Evolutionary conservation across 1,284 basidiomycete genomes (phyloP), one percentile per base, ranked within the genome.

Genomic region (Moniliella sp.): DNA sequence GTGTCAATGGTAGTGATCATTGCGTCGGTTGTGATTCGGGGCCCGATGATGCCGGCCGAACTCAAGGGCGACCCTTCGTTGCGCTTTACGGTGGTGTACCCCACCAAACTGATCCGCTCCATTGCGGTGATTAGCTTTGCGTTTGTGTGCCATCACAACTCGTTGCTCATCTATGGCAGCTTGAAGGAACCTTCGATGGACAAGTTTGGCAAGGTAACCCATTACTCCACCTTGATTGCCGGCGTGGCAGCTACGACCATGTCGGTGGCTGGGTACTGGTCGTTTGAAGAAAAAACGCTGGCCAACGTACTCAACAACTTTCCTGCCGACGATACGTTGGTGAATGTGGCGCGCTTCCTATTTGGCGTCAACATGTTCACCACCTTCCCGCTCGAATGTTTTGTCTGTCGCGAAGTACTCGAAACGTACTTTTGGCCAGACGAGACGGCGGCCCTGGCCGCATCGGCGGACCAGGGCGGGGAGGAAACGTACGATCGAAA

Each of bases 291-390:
- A 61, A 82, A 76, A 64, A 93, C 86, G 0, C 73, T 78, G 45
- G 63, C 62, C 37, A 57, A 57, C 18, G 43, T 57, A n/a, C n/a
- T n/a, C n/a, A 58, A 58, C 42, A 58, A 58, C 39, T 58, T 58
- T 23, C 55, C 55, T 2, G 34, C 50, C 18, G 45, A 54, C 18
- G 55, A 58, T 31, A 37, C 45, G 8, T 39, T 55, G 16, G 54
- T 58, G 33, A 57, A 94, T 57, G 69, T 94, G 33, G 88, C 88
- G 4, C 72, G 86, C 14, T 81, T 93, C 49, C 83, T 78, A 51
- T 94, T 97, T 52, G 88, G 88, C 3, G 62, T 88, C 40, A 97
- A 97, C 63, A 97, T 97, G 88, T 88, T 91, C 50, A 91, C 86
- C 1, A 97, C 88, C 0, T 70, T 86, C 12, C 83, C 83, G 0